Evolutionary conservation across 2,329 filamentous ascomycete genomes (phyloP).

Genomic region (Colletotrichum camelliae): DNA sequence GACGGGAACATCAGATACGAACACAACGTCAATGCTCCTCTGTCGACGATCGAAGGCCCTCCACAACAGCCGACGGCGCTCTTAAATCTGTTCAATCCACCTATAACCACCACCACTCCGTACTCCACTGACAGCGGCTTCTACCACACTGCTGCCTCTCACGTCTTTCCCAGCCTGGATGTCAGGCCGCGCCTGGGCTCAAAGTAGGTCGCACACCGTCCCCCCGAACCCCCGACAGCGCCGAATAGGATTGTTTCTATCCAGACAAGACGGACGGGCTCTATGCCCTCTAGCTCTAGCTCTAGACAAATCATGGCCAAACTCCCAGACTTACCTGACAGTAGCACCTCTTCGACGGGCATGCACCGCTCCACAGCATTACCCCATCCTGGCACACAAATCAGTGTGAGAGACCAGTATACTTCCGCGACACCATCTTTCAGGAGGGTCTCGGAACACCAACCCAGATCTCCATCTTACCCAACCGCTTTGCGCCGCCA

Average conservation of each 20-base stretch:
- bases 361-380: slow-evolving; percentile 61
- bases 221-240: not conserved
- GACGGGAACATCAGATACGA: slow-evolving; percentile 53
- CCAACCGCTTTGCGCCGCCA: slow-evolving; percentile 51
- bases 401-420: slow-evolving; percentile 61
- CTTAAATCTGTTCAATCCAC: slow-evolving; percentile 57
- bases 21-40: slow-evolving; percentile 57
- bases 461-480: slow-evolving; percentile 58
- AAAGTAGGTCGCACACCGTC: slow-evolving; percentile 51
- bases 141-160: slow-evolving; percentile 53
- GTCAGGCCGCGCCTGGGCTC: slow-evolving; percentile 59
- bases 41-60: slow-evolving; percentile 59
- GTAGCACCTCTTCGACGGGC: slow-evolving; percentile 55
- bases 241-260: slow-evolving; percentile 7
- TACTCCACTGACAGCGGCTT: slow-evolving; percentile 56
- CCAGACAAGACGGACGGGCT: slow-evolving; percentile 14
- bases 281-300: not conserved
- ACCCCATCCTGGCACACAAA: slow-evolving; percentile 54
- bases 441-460: slow-evolving; percentile 54
- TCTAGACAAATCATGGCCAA: slow-evolving; percentile 4
- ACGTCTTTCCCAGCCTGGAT: slow-evolving; percentile 55
- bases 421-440: slow-evolving; percentile 55
- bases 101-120: slow-evolving; percentile 49
- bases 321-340: slow-evolving; percentile 43
- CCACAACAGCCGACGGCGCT: slow-evolving; percentile 55